These are phyloP conservation scores for Fusarium longipes DNA, from an alignment of 2,329 filamentous ascomycete genomes.

Conservation along the genomic window DNA sequence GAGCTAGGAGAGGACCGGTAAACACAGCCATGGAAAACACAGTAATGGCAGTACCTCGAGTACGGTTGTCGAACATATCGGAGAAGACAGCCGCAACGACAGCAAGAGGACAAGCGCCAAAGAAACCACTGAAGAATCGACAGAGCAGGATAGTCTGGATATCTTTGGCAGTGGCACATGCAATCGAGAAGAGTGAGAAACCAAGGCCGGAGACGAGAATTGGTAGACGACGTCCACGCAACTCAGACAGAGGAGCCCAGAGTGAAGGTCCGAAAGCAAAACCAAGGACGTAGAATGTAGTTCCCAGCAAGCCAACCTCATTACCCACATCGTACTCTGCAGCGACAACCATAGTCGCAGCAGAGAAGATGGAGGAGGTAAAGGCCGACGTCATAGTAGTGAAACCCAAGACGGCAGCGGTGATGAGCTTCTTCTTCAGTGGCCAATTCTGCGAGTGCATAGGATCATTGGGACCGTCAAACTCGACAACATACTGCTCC, in stretches of 20 bases:
- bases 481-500: conserved; percentile 86
- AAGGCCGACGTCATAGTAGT: conserved; percentile 79
- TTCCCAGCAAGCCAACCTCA: conserved; percentile 72
- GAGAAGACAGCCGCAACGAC: conserved; percentile 78
- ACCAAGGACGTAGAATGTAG: conserved; percentile 77
- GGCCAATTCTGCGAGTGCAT: conserved; percentile 91
- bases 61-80: conserved; percentile 76
- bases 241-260: conserved; percentile 79
- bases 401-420: conserved; percentile 75
- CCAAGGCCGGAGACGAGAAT: conserved; percentile 72
- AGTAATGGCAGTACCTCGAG: conserved; percentile 63
- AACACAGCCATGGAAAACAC: conserved; percentile 66
- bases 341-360: conserved; percentile 69
- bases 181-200: conserved; percentile 76
- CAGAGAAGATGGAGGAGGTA: conserved; percentile 79
- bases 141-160: conserved; percentile 76
- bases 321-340: conserved; percentile 68
- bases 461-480: conserved; percentile 85
- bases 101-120: conserved; percentile 75
- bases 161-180: conserved; percentile 72
- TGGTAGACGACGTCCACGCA: conserved; percentile 73
- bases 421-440: conserved; percentile 78
- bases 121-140: conserved; percentile 79
- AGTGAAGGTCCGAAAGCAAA: conserved; percentile 78
- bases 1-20: conserved; percentile 73